Evolutionary conservation across 768 basidiomycete genomes (phyloP), one percentile per base, ranked within the genome.

Genomic region (Leucocoprinus sp.): DNA sequence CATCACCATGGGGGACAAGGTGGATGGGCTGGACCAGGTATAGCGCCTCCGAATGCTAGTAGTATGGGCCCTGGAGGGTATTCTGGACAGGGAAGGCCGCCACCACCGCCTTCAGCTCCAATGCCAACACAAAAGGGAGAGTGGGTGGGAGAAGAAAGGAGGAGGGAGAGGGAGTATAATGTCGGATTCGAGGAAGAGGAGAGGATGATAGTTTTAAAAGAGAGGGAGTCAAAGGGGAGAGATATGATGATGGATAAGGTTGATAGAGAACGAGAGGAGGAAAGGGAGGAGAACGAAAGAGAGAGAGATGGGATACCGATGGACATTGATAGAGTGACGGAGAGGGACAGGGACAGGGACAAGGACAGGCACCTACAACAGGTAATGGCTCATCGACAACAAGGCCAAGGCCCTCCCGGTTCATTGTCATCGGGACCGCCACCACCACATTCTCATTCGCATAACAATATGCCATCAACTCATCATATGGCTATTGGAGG

Each of bases 121-220:
- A n/a, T n/a, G n/a, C n/a, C n/a, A n/a, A n/a, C n/a, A n/a, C n/a
- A n/a, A 1, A 42, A 48, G 12, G 37, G 37, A 36, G 49, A 40
- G 31, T 50, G 47, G 38, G 42, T 15, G 11, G 37, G 36, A 54
- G 49, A 53, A 50, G 55, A 35, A 52, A 56, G 42, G 52, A 60
- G 46, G 54, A 49, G 50, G 54, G 56, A 53, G 54, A 49, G 50
- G 54, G 56, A 53, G 57, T 61, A 62, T 45, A 42, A 55, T 51
- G 55, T 57, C 55, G 51, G 63, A 50, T 54, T 60, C 3, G 64
- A 65, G 9, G 61, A 70, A 7, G 70, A 69, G 38, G 60, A 64
- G 45, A 57, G 68, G 52, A 56, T 59, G 42, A 61, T 61, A 37
- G 44, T 12, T 55, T 57, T 42, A 35, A 50, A 37, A 46, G 48